Base-by-base conservation (phyloP, 75 land plant genomes). In the Cupressus sempervirens region DNA sequence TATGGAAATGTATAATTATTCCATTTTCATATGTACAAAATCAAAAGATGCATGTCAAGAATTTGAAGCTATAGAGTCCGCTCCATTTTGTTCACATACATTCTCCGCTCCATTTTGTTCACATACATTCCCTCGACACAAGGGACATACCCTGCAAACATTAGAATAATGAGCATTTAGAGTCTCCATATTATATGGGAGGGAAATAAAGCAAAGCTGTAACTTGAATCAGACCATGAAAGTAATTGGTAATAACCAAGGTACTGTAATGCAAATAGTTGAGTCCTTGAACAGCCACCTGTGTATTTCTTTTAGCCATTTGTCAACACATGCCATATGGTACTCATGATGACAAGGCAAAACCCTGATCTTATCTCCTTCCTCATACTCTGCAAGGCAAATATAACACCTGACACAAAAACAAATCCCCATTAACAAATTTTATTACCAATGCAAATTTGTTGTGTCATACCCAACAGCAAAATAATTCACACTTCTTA, bases 291-390 rank as follows among this genome's bases (percentile, higher is more conserved):
- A 72, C 20, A 36, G 3, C 34, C 88, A 97, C 99, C 99, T 91
- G 85, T 97, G 99, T 84, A 95, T 90, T 82, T 97, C 99, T 86
- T 95, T 97, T 9, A 97, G 89, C 99, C 99, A 97, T 90, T 95
- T 97, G 89, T 95, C 99, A 23, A 97, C 93, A 87, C 99, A 97
- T 40, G 86, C 87, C 91, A 91, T 91, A 82, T 97, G 99, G 85
- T 90, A 97, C 76, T 95, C 99, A 87, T 97, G 99, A 80, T 86
- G 87, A 84, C 99, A 97, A 13, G 99, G 99, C 82, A 97, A 92
- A 35, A 91, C 85, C 67, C 97, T 73, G 67, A 97, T 89, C 54
- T 90, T 90, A 50, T 97, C 98, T 32, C 93, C 97, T 53, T 94
- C 98, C 86, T 95, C 98, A 84, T 97, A 97, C 83, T 97, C 99